Base-by-base conservation (phyloP, 148 eudicot genomes). In the Selenicereus undatus region DNA sequence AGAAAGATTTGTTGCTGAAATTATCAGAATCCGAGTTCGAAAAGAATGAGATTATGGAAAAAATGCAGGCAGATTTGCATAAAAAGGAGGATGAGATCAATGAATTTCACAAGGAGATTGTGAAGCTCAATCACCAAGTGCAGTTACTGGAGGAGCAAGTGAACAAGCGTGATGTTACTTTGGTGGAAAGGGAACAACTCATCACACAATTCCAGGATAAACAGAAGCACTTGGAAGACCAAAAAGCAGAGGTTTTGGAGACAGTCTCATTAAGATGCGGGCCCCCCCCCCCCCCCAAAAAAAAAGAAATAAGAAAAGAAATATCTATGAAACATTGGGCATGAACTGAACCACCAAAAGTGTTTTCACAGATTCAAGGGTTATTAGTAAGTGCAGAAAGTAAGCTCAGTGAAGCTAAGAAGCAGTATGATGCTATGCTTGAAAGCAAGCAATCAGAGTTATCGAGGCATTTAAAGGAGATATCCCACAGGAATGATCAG, bases 401-500 rank as follows among this genome's bases (percentile, higher is more conserved):
- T 76, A 96, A 90, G 88, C 91, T 92, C 78, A 82, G 83, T 35
- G 97, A 96, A 83, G 93, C 95, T 75, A 93, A 88, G 88, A 88
- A 90, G 85, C 93, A 93, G 76, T 89, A 93, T 78, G 90, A 93
- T 86, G 85, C 86, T 80, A 92, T 93, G 98, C 90, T 96, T 83
- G 97, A 92, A 50, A 89, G 89, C 74, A 93, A 96, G 87, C 95
- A 92, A 69, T 85, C 88, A 70, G 99, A 96, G 87, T 78, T 96
- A 62, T 92, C 98, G 36, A 93, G 89, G 88, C 98, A 93, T 85
- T 86, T 96, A 86, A 96, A 96, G 87, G 99, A 96, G 84, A 88
- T 93, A 66, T 96, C 99, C 78, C 95, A 88, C 83, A 92, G 86
- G 89, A 96, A 93, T 88, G 99, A 96, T 87, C 98, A 92, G 93